phyloP scores from a whole-genome alignment of 257 asterid species.

The Solanum commersonii region DNA sequence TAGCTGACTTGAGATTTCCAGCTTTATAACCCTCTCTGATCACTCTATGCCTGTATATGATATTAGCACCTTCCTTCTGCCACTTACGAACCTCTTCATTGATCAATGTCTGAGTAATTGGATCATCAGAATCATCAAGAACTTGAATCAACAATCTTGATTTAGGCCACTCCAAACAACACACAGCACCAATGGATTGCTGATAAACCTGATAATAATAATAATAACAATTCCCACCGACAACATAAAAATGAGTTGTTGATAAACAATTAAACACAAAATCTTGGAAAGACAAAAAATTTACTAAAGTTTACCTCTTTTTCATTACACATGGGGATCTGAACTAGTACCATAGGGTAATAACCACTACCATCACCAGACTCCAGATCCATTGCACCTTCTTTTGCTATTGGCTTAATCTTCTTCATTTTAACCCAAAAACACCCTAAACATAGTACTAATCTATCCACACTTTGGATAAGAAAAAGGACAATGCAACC shows the following conservation, averaged over 20 bases:
- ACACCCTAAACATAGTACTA: slow-evolving; percentile 77
- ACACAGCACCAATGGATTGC: slow-evolving; percentile 87
- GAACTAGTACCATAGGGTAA: slow-evolving; percentile 92
- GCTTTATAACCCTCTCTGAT: slow-evolving; percentile 92
- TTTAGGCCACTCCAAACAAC: slow-evolving; percentile 90
- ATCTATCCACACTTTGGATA: slow-evolving; percentile 79
- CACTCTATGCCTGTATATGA: slow-evolving; percentile 75
- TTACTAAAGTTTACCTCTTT: slow-evolving; percentile 53
- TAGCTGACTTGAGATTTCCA: slow-evolving; percentile 90
- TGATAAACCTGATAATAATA: slow-evolving; percentile 58
- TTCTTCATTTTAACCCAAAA: slow-evolving; percentile 58
- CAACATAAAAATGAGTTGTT: not conserved
- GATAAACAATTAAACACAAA: not conserved
- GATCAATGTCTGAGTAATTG: slow-evolving; percentile 47
- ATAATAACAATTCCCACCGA: not conserved
- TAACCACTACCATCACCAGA: slow-evolving; percentile 51
- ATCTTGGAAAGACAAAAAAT: not conserved
- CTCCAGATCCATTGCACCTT: slow-evolving; percentile 52
- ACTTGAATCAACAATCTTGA: slow-evolving; percentile 67
- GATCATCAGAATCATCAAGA: slow-evolving; percentile 87
- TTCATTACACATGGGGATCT: slow-evolving; percentile 99
- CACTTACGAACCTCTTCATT: slow-evolving; percentile 80
- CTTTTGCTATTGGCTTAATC: slow-evolving; percentile 65
- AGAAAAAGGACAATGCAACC: slow-evolving; percentile 66
- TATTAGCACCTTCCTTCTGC: slow-evolving; percentile 76